Evolutionary conservation across 768 basidiomycete genomes (phyloP).

Genomic region (Tylopilus felleus): DNA sequence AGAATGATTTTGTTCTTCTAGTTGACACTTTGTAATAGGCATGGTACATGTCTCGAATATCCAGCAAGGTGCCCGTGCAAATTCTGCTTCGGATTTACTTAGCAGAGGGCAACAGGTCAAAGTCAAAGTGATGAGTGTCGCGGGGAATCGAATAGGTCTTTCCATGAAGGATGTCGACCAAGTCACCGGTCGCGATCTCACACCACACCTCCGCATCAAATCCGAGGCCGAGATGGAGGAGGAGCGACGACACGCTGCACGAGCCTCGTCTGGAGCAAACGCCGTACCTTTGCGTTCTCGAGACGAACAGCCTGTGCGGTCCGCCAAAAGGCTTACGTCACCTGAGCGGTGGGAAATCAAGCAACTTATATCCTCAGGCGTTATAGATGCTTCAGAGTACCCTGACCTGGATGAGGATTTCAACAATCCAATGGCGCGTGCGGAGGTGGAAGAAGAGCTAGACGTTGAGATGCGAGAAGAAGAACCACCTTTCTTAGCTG

Average conservation of each 20-base stretch:
- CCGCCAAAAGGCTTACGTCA: conserved; percentile 87
- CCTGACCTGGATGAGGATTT: conserved; percentile 90
- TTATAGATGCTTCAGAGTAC: conserved; percentile 88
- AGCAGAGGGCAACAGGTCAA: conserved; percentile 84
- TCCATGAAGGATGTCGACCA: conserved; percentile 99
- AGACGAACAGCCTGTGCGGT: conserved; percentile 53
- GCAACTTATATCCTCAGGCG: conserved; percentile 95
- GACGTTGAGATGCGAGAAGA: conserved; percentile 98
- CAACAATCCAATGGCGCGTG: conserved; percentile 67
- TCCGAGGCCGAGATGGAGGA: conserved; percentile 93
- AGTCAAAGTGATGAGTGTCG: conserved; percentile 94
- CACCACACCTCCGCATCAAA: conserved; percentile 91
- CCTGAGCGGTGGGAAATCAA: conserved; percentile 99
- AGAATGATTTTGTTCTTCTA: not conserved
- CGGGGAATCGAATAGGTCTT: conserved; percentile 74
- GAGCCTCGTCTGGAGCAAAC: conserved; percentile 79
- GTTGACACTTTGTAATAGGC: conserved; percentile 47
- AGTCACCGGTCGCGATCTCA: conserved; percentile 80
- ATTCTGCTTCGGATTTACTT: conserved; percentile 83
- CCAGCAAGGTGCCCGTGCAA: conserved; percentile 78
- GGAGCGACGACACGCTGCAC: conserved; percentile 59
- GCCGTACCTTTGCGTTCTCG: conserved; percentile 70
- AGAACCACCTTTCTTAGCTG: conserved; percentile 92
- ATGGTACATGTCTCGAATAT: conserved; percentile 97
- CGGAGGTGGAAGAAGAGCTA: conserved; percentile 92